These are phyloP conservation scores for Arabis alpina DNA, from an alignment of 345 rosid species.

Conservation along the genomic window DNA sequence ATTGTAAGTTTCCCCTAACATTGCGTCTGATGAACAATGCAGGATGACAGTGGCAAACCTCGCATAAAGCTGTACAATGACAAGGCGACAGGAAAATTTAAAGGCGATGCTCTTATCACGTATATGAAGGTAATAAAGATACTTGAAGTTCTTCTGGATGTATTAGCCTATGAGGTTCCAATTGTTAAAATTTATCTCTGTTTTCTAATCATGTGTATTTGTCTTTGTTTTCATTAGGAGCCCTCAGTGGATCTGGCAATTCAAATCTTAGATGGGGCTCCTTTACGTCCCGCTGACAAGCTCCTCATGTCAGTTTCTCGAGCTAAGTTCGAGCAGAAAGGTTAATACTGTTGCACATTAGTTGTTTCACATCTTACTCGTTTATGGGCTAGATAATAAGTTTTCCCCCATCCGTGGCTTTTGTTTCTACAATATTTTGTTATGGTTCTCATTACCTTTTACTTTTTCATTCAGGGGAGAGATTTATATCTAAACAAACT, in stretches of 20 bases:
- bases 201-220: constrained; percentile 28
- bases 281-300: constrained; percentile 83
- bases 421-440: constrained; percentile 9
- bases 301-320: constrained; percentile 75
- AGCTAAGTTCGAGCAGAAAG: constrained; percentile 97
- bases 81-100: constrained; percentile 82
- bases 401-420: constrained; percentile 26
- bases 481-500: constrained; percentile 71
- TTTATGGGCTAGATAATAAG: constrained; percentile 12
- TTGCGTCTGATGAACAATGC: constrained; percentile 35
- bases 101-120: constrained; percentile 96
- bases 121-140: constrained; percentile 71
- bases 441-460: constrained; percentile 23
- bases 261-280: constrained; percentile 89
- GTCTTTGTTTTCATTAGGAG: constrained; percentile 55
- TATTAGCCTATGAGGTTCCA: constrained; percentile 2
- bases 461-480: constrained; percentile 68
- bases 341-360: constrained; percentile 44
- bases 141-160: constrained; percentile 35
- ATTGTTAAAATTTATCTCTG: constrained; percentile 5
- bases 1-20: constrained; percentile 21
- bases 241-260: constrained; percentile 94
- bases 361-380: constrained; percentile 14
- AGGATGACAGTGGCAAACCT: constrained; percentile 93
- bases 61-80: constrained; percentile 90